Evolutionary conservation across 2,329 filamentous ascomycete species (phyloP).

Genomic region (Pestalotiopsis sp.): DNA sequence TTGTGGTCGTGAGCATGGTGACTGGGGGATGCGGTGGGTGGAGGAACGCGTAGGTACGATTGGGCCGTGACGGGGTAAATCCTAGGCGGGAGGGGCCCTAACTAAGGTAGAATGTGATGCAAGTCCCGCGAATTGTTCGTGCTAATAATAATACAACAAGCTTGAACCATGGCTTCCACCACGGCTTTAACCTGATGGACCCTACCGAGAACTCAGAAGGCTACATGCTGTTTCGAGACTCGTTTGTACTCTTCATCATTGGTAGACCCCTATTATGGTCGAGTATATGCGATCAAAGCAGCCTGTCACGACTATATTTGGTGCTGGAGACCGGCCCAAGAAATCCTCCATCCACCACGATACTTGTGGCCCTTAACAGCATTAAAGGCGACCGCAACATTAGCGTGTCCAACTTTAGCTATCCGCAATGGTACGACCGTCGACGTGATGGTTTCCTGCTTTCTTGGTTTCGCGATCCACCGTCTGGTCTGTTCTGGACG

Average conservation of each 20-base stretch:
- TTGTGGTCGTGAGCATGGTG: neutral
- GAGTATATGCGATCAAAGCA: no score
- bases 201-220: no score
- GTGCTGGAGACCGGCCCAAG: no score
- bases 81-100: neutral
- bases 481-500: neutral
- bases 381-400: no score
- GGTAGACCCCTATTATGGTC: no score
- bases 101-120: neutral
- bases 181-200: no score
- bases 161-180: neutral
- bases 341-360: no score
- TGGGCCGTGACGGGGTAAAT: neutral
- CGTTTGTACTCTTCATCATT: no score
- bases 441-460: neutral
- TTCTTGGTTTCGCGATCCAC: neutral
- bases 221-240: no score
- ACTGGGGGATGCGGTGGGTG: neutral
- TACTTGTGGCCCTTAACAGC: no score
- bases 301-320: no score
- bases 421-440: neutral
- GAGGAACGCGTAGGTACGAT: neutral
- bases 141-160: neutral
- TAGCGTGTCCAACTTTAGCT: neutral
- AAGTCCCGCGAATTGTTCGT: neutral